phyloP scores from a whole-genome alignment of 768 basidiomycete species.

The Terana coerulea region DNA sequence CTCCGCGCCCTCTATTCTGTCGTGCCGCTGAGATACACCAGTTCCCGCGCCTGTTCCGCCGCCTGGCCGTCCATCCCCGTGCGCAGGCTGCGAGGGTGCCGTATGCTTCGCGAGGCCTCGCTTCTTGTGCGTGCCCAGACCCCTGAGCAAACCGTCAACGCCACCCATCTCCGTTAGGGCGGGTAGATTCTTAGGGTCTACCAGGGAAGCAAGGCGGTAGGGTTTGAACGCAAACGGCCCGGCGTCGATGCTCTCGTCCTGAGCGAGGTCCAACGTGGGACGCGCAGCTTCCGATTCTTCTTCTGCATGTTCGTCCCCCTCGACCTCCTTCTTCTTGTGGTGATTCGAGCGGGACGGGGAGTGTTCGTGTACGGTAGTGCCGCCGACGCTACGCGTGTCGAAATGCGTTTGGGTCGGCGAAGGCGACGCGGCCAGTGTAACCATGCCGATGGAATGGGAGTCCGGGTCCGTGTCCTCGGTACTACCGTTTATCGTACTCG shows the following conservation, averaged over 20 bases:
- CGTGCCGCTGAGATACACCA: conserved; percentile 31
- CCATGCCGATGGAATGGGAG: conserved; percentile 16
- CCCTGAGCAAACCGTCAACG: conserved; percentile 54
- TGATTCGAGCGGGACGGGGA: conserved; percentile 14
- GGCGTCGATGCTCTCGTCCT: conserved; percentile 52
- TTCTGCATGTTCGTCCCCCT: conserved; percentile 10
- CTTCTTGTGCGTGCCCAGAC: conserved; percentile 65
- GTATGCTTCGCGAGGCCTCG: conserved; percentile 36
- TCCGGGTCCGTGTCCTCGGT: conserved; percentile 42
- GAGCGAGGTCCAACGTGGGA: conserved; percentile 27
- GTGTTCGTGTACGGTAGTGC: conserved; percentile 18
- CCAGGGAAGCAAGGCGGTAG: conserved; percentile 71
- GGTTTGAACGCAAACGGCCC: conserved; percentile 75
- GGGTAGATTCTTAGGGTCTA: conserved; percentile 84
- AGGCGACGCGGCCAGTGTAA: conserved; percentile 27
- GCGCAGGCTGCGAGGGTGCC: conserved; percentile 11
- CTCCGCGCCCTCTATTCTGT: conserved; percentile 15
- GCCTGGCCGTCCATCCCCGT: conserved; percentile 16
- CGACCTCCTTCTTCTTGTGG: conserved; percentile 12
- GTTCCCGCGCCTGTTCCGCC: conserved; percentile 26
- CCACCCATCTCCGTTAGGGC: conserved; percentile 71
- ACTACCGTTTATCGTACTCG: conserved; percentile 45
- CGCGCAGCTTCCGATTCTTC: conserved; percentile 24
- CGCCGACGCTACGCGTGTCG: conserved; percentile 28
- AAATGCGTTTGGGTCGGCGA: conserved; percentile 37